These are phyloP conservation scores for Cornus kousa DNA, from an alignment of 148 eudicot genomes.

Conservation along the genomic window DNA sequence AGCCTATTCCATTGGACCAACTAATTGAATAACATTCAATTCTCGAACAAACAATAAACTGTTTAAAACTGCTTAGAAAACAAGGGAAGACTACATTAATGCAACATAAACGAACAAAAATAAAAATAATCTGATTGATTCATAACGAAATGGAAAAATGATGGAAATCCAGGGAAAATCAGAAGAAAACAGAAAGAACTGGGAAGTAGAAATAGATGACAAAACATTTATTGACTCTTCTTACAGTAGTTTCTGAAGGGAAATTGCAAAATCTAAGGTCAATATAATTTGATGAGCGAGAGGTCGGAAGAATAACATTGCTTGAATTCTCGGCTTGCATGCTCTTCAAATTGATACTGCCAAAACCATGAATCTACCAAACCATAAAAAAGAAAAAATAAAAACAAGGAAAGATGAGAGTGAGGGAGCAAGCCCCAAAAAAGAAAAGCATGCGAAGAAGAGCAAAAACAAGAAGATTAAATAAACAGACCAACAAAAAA, in stretches of 20 bases:
- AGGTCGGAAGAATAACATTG: constrained; percentile 67
- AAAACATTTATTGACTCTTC: constrained; percentile 12
- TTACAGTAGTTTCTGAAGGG: constrained; percentile 52
- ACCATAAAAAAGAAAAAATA: constrained; percentile 27
- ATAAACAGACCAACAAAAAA: not conserved
- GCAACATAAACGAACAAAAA: not conserved
- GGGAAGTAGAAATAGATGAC: not conserved
- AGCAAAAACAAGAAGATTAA: constrained; percentile 4
- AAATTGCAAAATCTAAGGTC: constrained; percentile 64
- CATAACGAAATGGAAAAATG: no score
- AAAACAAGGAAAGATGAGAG: constrained; percentile 35
- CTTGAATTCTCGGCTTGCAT: constrained; percentile 73
- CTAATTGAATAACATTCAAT: no score
- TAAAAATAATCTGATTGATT: no score
- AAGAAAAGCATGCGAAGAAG: constrained; percentile 1
- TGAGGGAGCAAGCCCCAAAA: constrained; percentile 23
- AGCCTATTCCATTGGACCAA: not conserved
- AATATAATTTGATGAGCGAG: constrained; percentile 76
- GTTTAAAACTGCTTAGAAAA: not conserved
- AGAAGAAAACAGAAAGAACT: no score
- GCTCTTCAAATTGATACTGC: constrained; percentile 95
- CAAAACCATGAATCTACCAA: constrained; percentile 72
- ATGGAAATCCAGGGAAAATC: not conserved
- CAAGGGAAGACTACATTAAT: not conserved
- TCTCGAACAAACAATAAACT: not conserved